Conservation (phyloP, 2,329 filamentous ascomycete species). For the Orbilia javanica region DNA sequence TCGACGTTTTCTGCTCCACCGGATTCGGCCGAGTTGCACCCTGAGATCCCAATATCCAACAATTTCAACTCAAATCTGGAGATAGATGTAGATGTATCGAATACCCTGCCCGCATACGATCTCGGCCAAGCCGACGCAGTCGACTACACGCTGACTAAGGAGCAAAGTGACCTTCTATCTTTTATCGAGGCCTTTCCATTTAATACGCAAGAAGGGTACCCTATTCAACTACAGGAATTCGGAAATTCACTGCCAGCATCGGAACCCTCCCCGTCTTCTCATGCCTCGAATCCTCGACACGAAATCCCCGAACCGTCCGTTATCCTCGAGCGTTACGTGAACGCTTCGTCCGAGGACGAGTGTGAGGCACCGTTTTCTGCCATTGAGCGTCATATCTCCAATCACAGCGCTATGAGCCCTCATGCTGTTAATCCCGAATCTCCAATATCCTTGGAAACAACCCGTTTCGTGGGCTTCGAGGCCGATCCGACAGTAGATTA, state of each 20-base stretch:
- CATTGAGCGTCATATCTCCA: slow-evolving; percentile 40
- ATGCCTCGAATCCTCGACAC: slow-evolving; percentile 1
- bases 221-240: slow-evolving; percentile 16
- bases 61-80: slow-evolving; percentile 10
- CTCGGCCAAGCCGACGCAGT: slow-evolving; percentile 25
- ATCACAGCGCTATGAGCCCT: slow-evolving; percentile 14
- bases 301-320: slow-evolving; percentile 35
- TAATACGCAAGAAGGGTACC: slow-evolving; percentile 20
- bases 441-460: slow-evolving; percentile 17
- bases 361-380: slow-evolving; percentile 51
- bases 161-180: slow-evolving; percentile 41
- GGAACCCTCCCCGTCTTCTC: slow-evolving; percentile 30
- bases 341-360: slow-evolving; percentile 51
- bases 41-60: slow-evolving; percentile 24
- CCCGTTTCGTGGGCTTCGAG: slow-evolving; percentile 10
- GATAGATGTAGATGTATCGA: not conserved
- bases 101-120: slow-evolving; percentile 25
- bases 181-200: slow-evolving; percentile 49
- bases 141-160: slow-evolving; percentile 41
- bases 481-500: not conserved
- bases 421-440: not conserved
- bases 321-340: slow-evolving; percentile 51
- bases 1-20: slow-evolving; percentile 31
- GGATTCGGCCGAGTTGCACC: slow-evolving; percentile 3
- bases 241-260: slow-evolving; percentile 20